Percentiles rank a stretch among this genome's conserved stretches.
These are phyloP conservation scores for Pelargonium citronellum DNA, from an alignment of 441 rosid species.

Conservation along the genomic window DNA sequence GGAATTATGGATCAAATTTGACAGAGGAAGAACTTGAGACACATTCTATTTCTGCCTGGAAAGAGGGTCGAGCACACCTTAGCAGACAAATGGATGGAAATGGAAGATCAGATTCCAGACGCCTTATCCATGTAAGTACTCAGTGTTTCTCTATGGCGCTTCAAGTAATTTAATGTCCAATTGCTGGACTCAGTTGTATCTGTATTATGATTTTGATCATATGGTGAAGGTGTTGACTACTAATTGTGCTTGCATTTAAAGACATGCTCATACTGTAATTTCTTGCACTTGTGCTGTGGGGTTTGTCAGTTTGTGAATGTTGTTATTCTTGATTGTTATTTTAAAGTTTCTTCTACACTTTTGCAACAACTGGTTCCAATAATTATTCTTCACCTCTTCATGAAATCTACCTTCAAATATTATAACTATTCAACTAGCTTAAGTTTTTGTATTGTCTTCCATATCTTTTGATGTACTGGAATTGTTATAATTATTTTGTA, in stretches of 20 bases:
- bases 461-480: not conserved
- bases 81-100: constrained; percentile 43
- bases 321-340: not conserved
- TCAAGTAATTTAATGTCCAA: not conserved
- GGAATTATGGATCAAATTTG: constrained; percentile 54
- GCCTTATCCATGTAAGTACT: constrained; percentile 47
- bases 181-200: not conserved
- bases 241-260: not conserved
- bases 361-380: not conserved
- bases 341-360: not conserved
- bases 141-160: constrained; percentile 15
- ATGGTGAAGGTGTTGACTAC: not conserved
- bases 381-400: not conserved
- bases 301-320: not conserved
- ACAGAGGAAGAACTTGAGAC: constrained; percentile 70
- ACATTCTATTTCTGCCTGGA: constrained; percentile 67
- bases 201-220: not conserved
- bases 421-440: not conserved
- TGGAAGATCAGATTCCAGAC: constrained; percentile 37
- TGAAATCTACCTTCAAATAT: not conserved
- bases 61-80: constrained; percentile 48
- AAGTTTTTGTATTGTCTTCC: not conserved
- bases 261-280: not conserved
- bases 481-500: no score
- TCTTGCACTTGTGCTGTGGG: not conserved